Evolutionary conservation across 1,284 basidiomycete genomes (phyloP).

Genomic region (Ceratobasidium sp.): DNA sequence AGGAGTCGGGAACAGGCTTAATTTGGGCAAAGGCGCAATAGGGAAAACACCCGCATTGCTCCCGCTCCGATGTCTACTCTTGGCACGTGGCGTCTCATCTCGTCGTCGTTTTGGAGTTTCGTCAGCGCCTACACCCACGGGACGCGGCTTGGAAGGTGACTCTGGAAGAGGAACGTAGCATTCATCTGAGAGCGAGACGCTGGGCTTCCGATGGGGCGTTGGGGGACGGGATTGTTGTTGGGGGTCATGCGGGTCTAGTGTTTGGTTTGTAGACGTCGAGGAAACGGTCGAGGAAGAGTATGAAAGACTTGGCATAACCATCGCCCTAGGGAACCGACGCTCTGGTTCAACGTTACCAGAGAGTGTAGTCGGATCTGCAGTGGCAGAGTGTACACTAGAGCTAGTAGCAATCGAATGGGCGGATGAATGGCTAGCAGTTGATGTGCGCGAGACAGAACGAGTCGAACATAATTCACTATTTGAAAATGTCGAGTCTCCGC

Average conservation of each 20-base stretch:
- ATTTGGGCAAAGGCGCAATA: not conserved
- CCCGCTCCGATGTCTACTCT: slow-evolving; percentile 4
- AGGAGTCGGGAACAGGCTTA: slow-evolving; percentile 24
- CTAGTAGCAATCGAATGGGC: not conserved
- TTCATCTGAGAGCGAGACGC: slow-evolving; percentile 24
- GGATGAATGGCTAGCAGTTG: slow-evolving; percentile 8
- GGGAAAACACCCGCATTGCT: not conserved
- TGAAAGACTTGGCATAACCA: slow-evolving; percentile 34
- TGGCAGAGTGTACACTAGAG: slow-evolving; percentile 1
- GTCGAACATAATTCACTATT: not conserved
- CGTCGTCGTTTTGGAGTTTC: slow-evolving; percentile 13
- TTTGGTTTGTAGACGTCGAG: slow-evolving; percentile 35
- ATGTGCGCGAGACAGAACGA: slow-evolving; percentile 4
- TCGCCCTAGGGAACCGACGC: slow-evolving; percentile 28
- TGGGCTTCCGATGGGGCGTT: slow-evolving; percentile 10
- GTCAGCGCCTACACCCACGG: not conserved
- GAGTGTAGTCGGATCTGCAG: not conserved
- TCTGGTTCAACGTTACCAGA: not conserved
- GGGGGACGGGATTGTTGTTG: slow-evolving; percentile 2
- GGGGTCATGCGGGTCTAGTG: slow-evolving; percentile 17
- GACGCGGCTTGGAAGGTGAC: slow-evolving; percentile 23
- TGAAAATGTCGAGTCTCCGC: slow-evolving; percentile 40
- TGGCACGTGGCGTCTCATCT: slow-evolving; percentile 41
- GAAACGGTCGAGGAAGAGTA: slow-evolving; percentile 43
- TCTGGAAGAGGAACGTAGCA: slow-evolving; percentile 41